These are phyloP conservation scores for Sugiyamaella novakii DNA, from an alignment of 1,139 yeast genomes.

Conservation along the genomic window DNA sequence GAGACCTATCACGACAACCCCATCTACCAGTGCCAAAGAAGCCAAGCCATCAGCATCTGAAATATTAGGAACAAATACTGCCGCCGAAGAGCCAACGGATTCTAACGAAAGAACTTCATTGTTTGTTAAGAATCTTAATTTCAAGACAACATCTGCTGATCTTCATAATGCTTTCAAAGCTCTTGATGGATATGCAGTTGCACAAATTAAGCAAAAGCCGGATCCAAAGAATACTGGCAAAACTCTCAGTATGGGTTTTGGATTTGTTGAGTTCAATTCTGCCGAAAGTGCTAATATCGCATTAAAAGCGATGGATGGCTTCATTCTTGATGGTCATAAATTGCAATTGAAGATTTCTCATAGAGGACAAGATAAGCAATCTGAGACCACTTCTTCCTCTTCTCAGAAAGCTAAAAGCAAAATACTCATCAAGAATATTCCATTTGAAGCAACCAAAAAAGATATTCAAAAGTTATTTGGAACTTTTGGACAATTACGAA, in stretches of 20 bases:
- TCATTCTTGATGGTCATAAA: conserved; percentile 84
- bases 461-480: conserved; percentile 90
- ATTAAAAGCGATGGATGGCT: conserved; percentile 71
- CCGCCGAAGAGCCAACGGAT: conserved; percentile 47
- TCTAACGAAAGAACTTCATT: conserved; percentile 70
- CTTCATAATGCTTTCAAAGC: conserved; percentile 65
- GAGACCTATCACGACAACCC: conserved; percentile 42
- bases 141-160: conserved; percentile 66
- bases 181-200: conserved; percentile 72
- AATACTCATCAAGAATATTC: conserved; percentile 92
- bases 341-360: conserved; percentile 86
- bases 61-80: conserved; percentile 38
- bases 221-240: conserved; percentile 73
- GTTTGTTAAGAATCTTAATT: conserved; percentile 89
- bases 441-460: conserved; percentile 92
- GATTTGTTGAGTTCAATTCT: conserved; percentile 86
- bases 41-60: conserved; percentile 36
- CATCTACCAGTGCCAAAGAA: conserved; percentile 40
- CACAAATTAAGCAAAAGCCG: conserved; percentile 84
- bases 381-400: conserved; percentile 26
- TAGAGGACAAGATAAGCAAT: conserved; percentile 51
- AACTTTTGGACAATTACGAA: conserved; percentile 89
- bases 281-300: conserved; percentile 80
- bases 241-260: conserved; percentile 91
- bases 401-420: conserved; percentile 57